A percentile compares a stretch with the other conserved stretches of the same genome.
phyloP scores from a whole-genome alignment of 2,329 filamentous ascomycete genomes.

The Epichloe amarillans region DNA sequence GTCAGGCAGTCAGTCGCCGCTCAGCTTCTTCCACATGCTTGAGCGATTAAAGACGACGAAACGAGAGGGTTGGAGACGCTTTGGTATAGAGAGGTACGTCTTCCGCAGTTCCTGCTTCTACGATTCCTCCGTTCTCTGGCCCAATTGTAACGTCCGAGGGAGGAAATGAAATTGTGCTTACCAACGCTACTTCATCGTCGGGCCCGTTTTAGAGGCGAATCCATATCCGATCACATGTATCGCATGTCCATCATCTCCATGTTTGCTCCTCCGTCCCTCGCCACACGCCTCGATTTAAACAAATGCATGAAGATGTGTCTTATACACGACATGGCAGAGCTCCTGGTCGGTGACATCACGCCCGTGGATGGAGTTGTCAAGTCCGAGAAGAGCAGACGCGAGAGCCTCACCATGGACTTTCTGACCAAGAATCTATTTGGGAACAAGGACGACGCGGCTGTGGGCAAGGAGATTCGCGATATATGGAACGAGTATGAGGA shows the following conservation, averaged over 20 bases:
- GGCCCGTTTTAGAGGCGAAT: slow-evolving; percentile 50
- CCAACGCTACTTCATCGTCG: background rate
- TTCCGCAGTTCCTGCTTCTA: background rate
- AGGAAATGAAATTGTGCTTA: background rate
- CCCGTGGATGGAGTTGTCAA: slow-evolving; percentile 80
- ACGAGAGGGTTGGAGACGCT: slow-evolving; percentile 88
- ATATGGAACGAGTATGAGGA: slow-evolving; percentile 97
- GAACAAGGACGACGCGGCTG: slow-evolving; percentile 54
- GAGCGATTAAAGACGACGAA: slow-evolving; percentile 93
- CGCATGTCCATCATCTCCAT: slow-evolving; percentile 96
- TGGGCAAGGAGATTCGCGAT: slow-evolving; percentile 57
- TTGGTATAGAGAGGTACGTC: slow-evolving; percentile 51
- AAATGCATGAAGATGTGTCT: slow-evolving; percentile 93
- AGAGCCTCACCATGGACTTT: slow-evolving; percentile 85
- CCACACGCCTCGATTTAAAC: slow-evolving; percentile 57
- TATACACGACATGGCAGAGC: slow-evolving; percentile 94
- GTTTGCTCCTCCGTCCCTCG: slow-evolving; percentile 67
- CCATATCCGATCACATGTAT: slow-evolving; percentile 98
- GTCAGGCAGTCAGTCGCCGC: slow-evolving; percentile 54
- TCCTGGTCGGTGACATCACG: slow-evolving; percentile 91
- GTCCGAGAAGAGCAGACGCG: slow-evolving; percentile 75
- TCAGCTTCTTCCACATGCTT: slow-evolving; percentile 90
- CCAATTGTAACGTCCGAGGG: too few species aligned
- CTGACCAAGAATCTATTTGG: slow-evolving; percentile 62
- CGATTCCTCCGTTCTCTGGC: background rate